Percentiles rank a stretch among this genome's conserved stretches.
These are phyloP conservation scores for Rhizoclosmatium sp. DNA, from an alignment of 192 early-diverging fungal species.

Conservation along the genomic window DNA sequence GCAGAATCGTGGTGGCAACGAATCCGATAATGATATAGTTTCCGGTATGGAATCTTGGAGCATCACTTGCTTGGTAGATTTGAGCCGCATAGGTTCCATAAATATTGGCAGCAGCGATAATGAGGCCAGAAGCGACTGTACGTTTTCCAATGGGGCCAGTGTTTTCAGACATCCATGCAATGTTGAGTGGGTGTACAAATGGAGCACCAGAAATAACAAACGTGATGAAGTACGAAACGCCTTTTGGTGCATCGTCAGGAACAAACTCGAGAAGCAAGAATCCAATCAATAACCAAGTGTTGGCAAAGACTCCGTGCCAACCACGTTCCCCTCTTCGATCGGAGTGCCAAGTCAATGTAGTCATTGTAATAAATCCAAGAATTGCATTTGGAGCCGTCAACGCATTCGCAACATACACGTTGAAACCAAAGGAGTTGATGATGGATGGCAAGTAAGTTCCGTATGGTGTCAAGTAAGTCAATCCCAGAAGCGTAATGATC, in stretches of 20 bases:
- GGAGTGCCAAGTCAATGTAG: slow-evolving; percentile 32
- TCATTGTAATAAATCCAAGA: slow-evolving; percentile 24
- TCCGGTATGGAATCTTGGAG: slow-evolving; percentile 59
- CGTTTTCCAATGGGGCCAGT: slow-evolving; percentile 43
- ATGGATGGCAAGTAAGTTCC: slow-evolving; percentile 40
- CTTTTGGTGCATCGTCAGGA: slow-evolving; percentile 18
- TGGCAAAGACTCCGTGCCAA: slow-evolving; percentile 27
- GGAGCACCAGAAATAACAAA: slow-evolving; percentile 8
- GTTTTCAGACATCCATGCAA: slow-evolving; percentile 43
- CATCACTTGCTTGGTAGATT: slow-evolving; percentile 49
- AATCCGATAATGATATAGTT: slow-evolving; percentile 59
- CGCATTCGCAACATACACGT: neutral
- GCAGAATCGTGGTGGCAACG: slow-evolving; percentile 35
- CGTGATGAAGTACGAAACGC: slow-evolving; percentile 9
- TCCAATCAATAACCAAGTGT: slow-evolving; percentile 37
- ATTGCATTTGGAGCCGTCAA: neutral
- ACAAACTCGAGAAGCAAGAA: slow-evolving; percentile 29
- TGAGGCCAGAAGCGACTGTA: slow-evolving; percentile 35
- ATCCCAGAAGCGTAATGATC: slow-evolving; percentile 16
- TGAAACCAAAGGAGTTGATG: slow-evolving; percentile 44
- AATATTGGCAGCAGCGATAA: slow-evolving; percentile 43
- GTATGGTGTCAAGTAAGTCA: slow-evolving; percentile 28
- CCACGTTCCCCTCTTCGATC: slow-evolving; percentile 25
- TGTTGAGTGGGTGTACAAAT: slow-evolving; percentile 39
- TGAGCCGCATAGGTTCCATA: slow-evolving; percentile 31